A percentile compares a stretch with the other conserved stretches of the same genome.
Conservation (phyloP, 2,329 filamentous ascomycete genomes). For the Fusarium bulbicola region DNA sequence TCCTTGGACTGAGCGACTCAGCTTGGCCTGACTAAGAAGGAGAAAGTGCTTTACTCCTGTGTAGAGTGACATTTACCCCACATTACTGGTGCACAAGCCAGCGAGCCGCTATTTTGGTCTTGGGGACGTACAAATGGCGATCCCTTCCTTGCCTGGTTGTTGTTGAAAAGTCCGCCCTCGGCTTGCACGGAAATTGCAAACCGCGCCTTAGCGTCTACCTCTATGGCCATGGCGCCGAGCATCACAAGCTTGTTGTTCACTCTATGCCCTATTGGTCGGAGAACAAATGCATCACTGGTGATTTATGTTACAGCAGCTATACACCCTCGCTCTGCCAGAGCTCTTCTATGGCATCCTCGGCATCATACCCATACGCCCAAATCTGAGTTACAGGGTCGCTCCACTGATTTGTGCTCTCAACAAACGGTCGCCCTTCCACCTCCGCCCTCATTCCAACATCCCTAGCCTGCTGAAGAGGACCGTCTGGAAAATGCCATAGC, state of each 20-base stretch:
- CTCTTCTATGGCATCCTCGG: background rate
- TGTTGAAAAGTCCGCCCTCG: background rate
- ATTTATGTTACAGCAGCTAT: rapidly evolving
- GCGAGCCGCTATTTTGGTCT: background rate
- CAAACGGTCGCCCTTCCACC: background rate
- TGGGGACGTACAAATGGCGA: background rate
- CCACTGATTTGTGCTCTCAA: slow-evolving; percentile 14
- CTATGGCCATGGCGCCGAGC: rapidly evolving
- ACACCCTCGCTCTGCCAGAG: background rate
- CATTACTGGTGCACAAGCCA: background rate
- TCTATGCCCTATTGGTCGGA: rapidly evolving
- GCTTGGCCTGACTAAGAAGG: background rate
- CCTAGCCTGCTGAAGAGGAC: background rate
- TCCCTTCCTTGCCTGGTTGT: background rate
- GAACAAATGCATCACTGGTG: background rate
- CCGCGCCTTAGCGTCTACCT: background rate
- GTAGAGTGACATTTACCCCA: background rate
- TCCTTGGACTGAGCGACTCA: background rate
- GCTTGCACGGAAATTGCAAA: background rate
- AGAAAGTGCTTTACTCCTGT: background rate
- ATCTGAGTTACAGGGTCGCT: background rate
- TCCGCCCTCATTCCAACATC: slow-evolving; percentile 3
- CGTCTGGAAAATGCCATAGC: slow-evolving; percentile 8
- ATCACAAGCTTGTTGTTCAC: background rate
- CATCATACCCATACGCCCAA: slow-evolving; percentile 9